Percentiles rank a stretch among this genome's conserved stretches.
These are phyloP conservation scores for Chaetomiaceae sp. DNA, from an alignment of 2,329 filamentous ascomycete genomes.

Conservation along the genomic window DNA sequence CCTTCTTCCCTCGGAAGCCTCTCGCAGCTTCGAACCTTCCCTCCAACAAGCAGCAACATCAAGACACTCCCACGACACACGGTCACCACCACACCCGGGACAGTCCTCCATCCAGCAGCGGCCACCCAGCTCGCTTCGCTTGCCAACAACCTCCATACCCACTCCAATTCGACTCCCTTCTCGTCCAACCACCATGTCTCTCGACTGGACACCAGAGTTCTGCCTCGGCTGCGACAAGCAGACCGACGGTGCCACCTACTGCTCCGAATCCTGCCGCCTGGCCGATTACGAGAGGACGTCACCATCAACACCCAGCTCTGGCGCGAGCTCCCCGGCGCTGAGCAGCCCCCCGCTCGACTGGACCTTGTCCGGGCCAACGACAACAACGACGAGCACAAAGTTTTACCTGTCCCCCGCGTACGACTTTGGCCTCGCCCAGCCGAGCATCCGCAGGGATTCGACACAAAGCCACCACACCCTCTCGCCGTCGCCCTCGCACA, in stretches of 20 bases:
- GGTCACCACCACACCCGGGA: background rate
- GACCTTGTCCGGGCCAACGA: slow-evolving; percentile 34
- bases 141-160: background rate
- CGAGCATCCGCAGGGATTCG: slow-evolving; percentile 29
- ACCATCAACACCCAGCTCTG: slow-evolving; percentile 49
- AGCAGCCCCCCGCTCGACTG: slow-evolving; percentile 48
- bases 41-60: slow-evolving; percentile 10
- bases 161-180: background rate
- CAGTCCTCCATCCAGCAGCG: background rate
- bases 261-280: slow-evolving; percentile 85
- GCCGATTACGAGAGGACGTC: slow-evolving; percentile 77
- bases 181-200: slow-evolving; percentile 43
- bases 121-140: background rate
- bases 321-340: slow-evolving; percentile 54
- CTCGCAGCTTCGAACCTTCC: slow-evolving; percentile 8
- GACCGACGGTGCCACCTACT: slow-evolving; percentile 77
- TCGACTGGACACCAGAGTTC: slow-evolving; percentile 82
- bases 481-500: slow-evolving; percentile 74
- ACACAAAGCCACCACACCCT: slow-evolving; percentile 35
- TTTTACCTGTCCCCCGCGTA: slow-evolving; percentile 71
- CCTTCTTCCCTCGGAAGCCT: slow-evolving; percentile 16
- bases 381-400: slow-evolving; percentile 36
- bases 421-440: slow-evolving; percentile 64
- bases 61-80: background rate
- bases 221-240: slow-evolving; percentile 92